A percentile compares a stretch with the other conserved stretches of the same genome.
These are phyloP conservation scores for Cercophora scortea DNA, from an alignment of 495 filamentous ascomycete species.

Conservation along the genomic window DNA sequence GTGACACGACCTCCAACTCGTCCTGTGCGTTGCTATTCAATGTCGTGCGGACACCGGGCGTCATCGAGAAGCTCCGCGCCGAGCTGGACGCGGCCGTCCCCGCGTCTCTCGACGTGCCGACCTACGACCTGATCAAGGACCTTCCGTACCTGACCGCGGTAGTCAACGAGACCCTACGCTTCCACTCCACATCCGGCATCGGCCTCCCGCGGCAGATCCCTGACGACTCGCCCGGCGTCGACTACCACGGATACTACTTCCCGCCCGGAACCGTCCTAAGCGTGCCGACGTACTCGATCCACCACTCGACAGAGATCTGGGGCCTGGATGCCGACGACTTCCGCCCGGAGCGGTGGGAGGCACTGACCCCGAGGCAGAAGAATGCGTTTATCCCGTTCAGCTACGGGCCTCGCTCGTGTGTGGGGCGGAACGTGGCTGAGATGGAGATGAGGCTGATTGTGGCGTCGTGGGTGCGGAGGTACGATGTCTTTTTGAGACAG, in stretches of 20 bases:
- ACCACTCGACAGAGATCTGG: conserved; percentile 79
- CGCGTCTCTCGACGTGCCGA: conserved; percentile 52
- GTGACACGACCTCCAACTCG: conserved; percentile 85
- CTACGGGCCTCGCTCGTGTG: conserved; percentile 72
- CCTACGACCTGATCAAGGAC: conserved; percentile 63
- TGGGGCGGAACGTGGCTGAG: conserved; percentile 83
- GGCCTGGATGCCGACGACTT: conserved; percentile 72
- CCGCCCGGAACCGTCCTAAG: conserved; percentile 67
- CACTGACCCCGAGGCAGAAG: conserved; percentile 58
- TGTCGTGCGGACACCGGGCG: conserved; percentile 59
- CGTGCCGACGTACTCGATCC: conserved; percentile 83
- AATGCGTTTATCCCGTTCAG: conserved; percentile 79
- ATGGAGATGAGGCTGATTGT: conserved; percentile 86
- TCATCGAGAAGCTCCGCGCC: conserved; percentile 60
- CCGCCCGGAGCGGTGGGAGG: conserved; percentile 68
- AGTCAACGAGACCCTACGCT: conserved; percentile 83
- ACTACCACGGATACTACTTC: conserved; percentile 54
- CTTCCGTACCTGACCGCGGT: conserved; percentile 71
- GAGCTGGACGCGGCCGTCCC: conserved; percentile 67
- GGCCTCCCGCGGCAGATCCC: conserved; percentile 81
- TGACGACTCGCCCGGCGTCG: conserved; percentile 39
- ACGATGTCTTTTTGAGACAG: conserved; percentile 67
- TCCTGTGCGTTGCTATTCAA: conserved; percentile 81
- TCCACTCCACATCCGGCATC: conserved; percentile 82
- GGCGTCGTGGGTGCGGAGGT: conserved; percentile 65